phyloP scores from a whole-genome alignment of 441 rosid genomes.

The Geranium incanum region DNA sequence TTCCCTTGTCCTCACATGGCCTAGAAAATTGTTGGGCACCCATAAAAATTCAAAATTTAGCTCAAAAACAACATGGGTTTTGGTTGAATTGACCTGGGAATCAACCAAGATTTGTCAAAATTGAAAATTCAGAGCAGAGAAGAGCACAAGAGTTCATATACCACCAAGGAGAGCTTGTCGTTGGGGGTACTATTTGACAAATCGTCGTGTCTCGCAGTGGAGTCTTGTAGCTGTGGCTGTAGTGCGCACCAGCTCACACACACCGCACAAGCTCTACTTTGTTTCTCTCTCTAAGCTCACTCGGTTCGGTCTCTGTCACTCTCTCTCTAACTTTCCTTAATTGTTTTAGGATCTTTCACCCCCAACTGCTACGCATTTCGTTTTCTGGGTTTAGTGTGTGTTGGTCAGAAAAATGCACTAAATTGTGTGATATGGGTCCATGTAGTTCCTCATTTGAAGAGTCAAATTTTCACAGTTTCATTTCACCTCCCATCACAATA shows the following conservation, averaged over 20 bases:
- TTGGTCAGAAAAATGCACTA: neutral
- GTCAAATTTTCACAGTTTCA: neutral
- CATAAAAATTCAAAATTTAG: neutral
- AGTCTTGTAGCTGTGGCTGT: neutral
- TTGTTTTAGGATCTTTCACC: neutral
- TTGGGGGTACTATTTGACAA: too few species aligned
- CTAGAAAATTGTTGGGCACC: neutral
- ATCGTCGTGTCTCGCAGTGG: neutral
- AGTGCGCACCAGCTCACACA: conserved; percentile 5
- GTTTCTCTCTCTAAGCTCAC: neutral
- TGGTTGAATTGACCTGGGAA: neutral
- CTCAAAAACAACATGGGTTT: neutral
- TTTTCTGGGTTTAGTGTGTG: neutral
- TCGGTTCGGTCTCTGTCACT: neutral
- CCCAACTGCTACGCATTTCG: neutral
- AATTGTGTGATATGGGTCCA: neutral
- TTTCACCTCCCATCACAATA: neutral
- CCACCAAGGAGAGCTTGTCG: too few species aligned
- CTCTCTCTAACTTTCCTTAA: neutral
- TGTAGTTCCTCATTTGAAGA: neutral
- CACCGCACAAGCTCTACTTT: neutral
- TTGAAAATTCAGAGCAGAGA: neutral
- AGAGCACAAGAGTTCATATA: too few species aligned
- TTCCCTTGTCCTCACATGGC: conserved; percentile 1
- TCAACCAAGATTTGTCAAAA: neutral